Percentiles rank a stretch among this genome's conserved stretches.
These are phyloP conservation scores for Arthrobotrys sinensis DNA, from an alignment of 2,329 filamentous ascomycete genomes.

Conservation along the genomic window DNA sequence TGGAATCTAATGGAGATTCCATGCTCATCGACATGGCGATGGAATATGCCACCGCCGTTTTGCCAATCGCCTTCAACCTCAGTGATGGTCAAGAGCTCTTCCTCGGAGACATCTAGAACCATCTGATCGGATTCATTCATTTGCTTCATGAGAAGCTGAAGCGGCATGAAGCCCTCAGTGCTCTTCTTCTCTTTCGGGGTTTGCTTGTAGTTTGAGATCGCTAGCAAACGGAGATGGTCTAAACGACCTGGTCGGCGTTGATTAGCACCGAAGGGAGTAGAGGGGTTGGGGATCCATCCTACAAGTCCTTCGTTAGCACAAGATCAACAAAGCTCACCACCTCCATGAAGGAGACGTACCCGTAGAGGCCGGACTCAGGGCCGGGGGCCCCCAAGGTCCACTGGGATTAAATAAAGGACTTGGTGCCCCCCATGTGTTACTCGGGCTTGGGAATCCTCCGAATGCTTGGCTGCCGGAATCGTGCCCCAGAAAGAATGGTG, in stretches of 20 bases:
- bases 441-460: slow-evolving; percentile 68
- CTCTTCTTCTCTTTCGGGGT: slow-evolving; percentile 66
- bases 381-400: slow-evolving; percentile 62
- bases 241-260: slow-evolving; percentile 71
- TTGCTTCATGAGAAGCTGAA: slow-evolving; percentile 76
- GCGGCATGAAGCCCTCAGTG: slow-evolving; percentile 78
- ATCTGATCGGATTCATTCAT: slow-evolving; percentile 75
- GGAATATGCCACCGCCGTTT: slow-evolving; percentile 93
- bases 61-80: slow-evolving; percentile 89
- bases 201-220: slow-evolving; percentile 64
- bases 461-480: slow-evolving; percentile 68
- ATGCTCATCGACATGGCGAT: slow-evolving; percentile 73
- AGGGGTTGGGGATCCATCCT: slow-evolving; percentile 65
- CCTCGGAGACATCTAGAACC: slow-evolving; percentile 72
- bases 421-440: slow-evolving; percentile 65
- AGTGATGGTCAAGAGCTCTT: slow-evolving; percentile 85
- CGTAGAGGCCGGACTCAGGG: slow-evolving; percentile 33
- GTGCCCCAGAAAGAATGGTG: slow-evolving; percentile 65
- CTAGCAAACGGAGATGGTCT: slow-evolving; percentile 32
- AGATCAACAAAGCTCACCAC: slow-evolving; percentile 14
- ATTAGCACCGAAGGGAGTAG: slow-evolving; percentile 73
- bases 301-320: slow-evolving; percentile 60
- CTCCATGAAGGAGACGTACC: slow-evolving; percentile 41
- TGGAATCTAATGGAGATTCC: slow-evolving; percentile 56
- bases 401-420: slow-evolving; percentile 38